A percentile compares a stretch with the other conserved stretches of the same genome.
These are phyloP conservation scores for Hordeum vulgare DNA, from an alignment of 176 grass and related monocot genomes.

Conservation along the genomic window DNA sequence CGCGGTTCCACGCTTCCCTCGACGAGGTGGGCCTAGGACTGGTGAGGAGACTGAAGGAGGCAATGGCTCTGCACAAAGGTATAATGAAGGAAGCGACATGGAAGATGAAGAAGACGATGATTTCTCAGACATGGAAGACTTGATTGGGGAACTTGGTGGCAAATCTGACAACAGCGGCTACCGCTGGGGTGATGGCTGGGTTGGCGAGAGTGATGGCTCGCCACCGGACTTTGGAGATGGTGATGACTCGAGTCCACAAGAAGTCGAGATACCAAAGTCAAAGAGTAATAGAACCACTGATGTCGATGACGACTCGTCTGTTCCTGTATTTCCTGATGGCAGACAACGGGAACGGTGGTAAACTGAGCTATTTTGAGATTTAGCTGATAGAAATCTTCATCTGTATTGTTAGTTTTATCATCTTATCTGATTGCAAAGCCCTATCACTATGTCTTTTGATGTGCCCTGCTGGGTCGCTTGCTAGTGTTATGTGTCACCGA, in stretches of 20 bases:
- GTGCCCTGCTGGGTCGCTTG: constrained; percentile 9
- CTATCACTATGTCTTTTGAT: constrained; percentile 4
- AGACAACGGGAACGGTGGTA: constrained; percentile 79
- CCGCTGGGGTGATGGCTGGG: constrained; percentile 70
- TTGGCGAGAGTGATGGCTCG: constrained; percentile 56
- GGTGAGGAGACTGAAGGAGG: constrained; percentile 15
- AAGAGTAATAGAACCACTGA: constrained; percentile 1
- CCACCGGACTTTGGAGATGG: constrained; percentile 65
- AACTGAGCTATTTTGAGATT: not conserved
- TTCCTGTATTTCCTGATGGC: constrained; percentile 80
- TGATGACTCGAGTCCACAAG: constrained; percentile 26
- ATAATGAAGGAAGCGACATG: constrained; percentile 12
- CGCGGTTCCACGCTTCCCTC: constrained; percentile 45
- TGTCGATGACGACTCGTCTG: constrained; percentile 14
- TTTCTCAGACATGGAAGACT: constrained; percentile 68
- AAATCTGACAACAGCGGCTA: constrained; percentile 53
- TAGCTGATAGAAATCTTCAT: constrained; percentile 20
- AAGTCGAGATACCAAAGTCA: not conserved
- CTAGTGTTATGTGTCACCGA: constrained; percentile 4
- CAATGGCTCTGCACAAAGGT: not conserved
- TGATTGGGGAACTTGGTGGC: constrained; percentile 44
- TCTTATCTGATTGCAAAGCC: constrained; percentile 4
- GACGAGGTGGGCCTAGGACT: not conserved
- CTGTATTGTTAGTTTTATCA: constrained; percentile 9
- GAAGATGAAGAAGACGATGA: constrained; percentile 50